These are phyloP conservation scores for Xerocomellus amylosporus DNA, from an alignment of 768 basidiomycete species.

Conservation along the genomic window DNA sequence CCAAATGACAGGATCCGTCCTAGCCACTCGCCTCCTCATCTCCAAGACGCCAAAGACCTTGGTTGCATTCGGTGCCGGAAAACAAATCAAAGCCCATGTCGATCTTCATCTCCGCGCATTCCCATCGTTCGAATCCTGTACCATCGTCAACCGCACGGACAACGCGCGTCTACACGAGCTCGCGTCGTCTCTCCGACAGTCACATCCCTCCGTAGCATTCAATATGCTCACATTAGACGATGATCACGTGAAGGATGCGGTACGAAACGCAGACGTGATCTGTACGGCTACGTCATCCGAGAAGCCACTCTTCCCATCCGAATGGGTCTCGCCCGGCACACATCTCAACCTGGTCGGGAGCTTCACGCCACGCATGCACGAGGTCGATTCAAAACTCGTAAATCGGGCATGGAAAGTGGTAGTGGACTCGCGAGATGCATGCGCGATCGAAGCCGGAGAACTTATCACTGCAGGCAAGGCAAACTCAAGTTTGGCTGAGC, in stretches of 20 bases:
- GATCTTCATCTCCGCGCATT: constrained; percentile 59
- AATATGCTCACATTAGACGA: constrained; percentile 9
- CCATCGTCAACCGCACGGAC: constrained; percentile 60
- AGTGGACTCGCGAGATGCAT: constrained; percentile 74
- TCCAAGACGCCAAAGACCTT: constrained; percentile 41
- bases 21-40: constrained; percentile 58
- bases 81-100: constrained; percentile 65
- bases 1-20: constrained; percentile 53
- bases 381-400: constrained; percentile 62
- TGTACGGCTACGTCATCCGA: constrained; percentile 74
- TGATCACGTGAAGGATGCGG: constrained; percentile 6
- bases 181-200: constrained; percentile 23
- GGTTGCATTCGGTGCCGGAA: constrained; percentile 71
- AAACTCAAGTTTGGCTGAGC: constrained; percentile 50
- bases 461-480: constrained; percentile 53
- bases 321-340: constrained; percentile 58
- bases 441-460: constrained; percentile 78
- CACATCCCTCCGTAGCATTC: constrained; percentile 28
- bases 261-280: constrained; percentile 44
- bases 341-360: constrained; percentile 80
- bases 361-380: constrained; percentile 78
- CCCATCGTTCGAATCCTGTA: constrained; percentile 49
- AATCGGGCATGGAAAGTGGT: constrained; percentile 54
- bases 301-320: constrained; percentile 64
- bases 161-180: constrained; percentile 49